These are phyloP conservation scores for Cyclostephanos invisitatus DNA, from an alignment of 108 stramenopile genomes.

Conservation along the genomic window DNA sequence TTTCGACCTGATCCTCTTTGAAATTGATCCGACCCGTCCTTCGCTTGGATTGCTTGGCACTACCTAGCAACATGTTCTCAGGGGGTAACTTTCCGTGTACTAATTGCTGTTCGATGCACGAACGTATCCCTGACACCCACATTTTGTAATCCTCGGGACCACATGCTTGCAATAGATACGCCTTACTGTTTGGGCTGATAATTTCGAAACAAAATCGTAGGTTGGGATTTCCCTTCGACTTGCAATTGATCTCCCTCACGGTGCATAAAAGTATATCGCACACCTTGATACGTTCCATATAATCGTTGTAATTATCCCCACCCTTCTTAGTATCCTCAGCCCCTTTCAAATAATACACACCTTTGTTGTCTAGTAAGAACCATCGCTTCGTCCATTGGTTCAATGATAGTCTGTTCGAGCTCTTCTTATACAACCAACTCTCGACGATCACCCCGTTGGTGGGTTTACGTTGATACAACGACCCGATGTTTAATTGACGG, in stretches of 20 bases:
- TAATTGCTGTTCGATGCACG: slow-evolving; percentile 74
- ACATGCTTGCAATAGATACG: slow-evolving; percentile 88
- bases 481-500: slow-evolving; percentile 59
- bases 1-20: slow-evolving; percentile 18
- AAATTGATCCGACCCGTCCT: slow-evolving; percentile 11
- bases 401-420: slow-evolving; percentile 60
- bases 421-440: slow-evolving; percentile 90
- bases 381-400: slow-evolving; percentile 80
- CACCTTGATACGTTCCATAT: slow-evolving; percentile 79
- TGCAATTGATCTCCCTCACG: slow-evolving; percentile 78
- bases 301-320: slow-evolving; percentile 32
- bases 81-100: slow-evolving; percentile 62
- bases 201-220: slow-evolving; percentile 92
- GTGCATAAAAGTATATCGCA: slow-evolving; percentile 93
- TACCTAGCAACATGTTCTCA: slow-evolving; percentile 41
- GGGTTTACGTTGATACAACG: slow-evolving; percentile 76
- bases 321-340: slow-evolving; percentile 52
- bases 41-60: slow-evolving; percentile 27
- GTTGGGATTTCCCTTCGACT: slow-evolving; percentile 54
- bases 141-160: slow-evolving; percentile 82
- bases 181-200: slow-evolving; percentile 84
- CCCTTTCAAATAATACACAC: slow-evolving; percentile 78
- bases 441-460: slow-evolving; percentile 78
- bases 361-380: slow-evolving; percentile 85
- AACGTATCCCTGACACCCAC: slow-evolving; percentile 87